Conservation (phyloP, 768 basidiomycete species). For the Dacryopinax primogenitus region DNA sequence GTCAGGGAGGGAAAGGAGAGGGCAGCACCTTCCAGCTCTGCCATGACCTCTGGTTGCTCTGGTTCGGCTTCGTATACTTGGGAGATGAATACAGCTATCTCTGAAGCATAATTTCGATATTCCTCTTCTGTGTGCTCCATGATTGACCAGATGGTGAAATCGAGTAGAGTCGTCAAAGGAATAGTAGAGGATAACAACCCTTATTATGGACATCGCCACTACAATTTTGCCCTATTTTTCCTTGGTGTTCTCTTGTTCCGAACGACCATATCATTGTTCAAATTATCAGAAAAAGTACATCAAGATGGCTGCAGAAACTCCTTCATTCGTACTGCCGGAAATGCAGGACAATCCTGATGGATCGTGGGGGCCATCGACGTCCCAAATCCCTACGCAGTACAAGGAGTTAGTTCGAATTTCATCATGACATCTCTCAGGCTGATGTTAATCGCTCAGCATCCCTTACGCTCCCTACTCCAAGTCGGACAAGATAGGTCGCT, state of each 20-base stretch:
- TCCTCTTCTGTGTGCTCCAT: neutral
- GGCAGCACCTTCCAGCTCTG: slow-evolving; percentile 37
- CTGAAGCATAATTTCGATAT: neutral
- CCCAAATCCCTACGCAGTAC: slow-evolving; percentile 78
- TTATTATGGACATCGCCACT: neutral
- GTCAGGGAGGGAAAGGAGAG: neutral
- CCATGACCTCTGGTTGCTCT: slow-evolving; percentile 34
- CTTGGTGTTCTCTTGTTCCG: neutral
- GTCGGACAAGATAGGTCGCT: slow-evolving; percentile 92
- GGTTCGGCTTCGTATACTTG: slow-evolving; percentile 17
- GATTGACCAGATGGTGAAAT: neutral
- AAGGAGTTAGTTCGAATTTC: slow-evolving; percentile 44
- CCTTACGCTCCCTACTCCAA: slow-evolving; percentile 98
- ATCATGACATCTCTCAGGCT: neutral
- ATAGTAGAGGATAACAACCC: too few relatives aligned
- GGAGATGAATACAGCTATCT: neutral
- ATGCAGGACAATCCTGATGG: slow-evolving; percentile 89
- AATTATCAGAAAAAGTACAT: too few relatives aligned
- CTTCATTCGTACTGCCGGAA: slow-evolving; percentile 72
- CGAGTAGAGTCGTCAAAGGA: too few relatives aligned
- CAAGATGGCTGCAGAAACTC: slow-evolving; percentile 30
- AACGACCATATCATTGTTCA: too few relatives aligned
- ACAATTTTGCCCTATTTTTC: neutral
- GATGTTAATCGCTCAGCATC: slow-evolving; percentile 34
- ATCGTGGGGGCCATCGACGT: slow-evolving; percentile 79